These are phyloP conservation scores for Emmonsiellopsis sp. DNA, from an alignment of 2,329 filamentous ascomycete species.

Conservation along the genomic window DNA sequence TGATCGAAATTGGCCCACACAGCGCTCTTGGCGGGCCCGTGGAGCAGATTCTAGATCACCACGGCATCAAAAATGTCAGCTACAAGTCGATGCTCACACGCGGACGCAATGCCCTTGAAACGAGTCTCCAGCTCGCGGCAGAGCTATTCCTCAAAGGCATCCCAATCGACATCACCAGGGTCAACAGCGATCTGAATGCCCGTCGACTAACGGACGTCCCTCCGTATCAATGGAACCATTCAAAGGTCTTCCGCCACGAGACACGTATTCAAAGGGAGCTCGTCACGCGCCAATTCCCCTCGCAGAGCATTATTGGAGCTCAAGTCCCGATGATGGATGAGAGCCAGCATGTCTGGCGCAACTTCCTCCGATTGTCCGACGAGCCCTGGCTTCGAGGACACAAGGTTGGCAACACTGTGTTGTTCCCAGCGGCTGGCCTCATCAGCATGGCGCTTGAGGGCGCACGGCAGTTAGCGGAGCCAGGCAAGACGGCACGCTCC, in stretches of 20 bases:
- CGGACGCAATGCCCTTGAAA: slow-evolving; percentile 3
- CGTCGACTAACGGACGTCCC: slow-evolving; percentile 7
- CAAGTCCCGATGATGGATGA: background rate
- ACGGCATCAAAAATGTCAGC: background rate
- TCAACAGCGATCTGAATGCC: background rate
- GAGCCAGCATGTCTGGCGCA: slow-evolving; percentile 4
- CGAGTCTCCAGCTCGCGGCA: background rate
- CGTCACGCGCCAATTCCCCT: background rate
- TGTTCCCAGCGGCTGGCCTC: background rate
- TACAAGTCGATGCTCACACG: slow-evolving; percentile 7
- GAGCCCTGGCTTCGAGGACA: slow-evolving; percentile 5
- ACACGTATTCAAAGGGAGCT: background rate
- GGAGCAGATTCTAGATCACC: slow-evolving; percentile 5
- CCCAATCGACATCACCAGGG: slow-evolving; percentile 1
- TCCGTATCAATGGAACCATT: slow-evolving; percentile 11
- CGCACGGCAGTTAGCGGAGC: background rate
- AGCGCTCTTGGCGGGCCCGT: slow-evolving; percentile 10
- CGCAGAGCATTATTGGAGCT: slow-evolving; percentile 1
- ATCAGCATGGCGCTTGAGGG: slow-evolving; percentile 6
- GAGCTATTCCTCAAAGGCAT: background rate
- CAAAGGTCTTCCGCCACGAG: background rate
- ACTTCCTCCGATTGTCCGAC: background rate
- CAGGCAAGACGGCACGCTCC: background rate
- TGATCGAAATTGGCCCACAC: slow-evolving; percentile 17
- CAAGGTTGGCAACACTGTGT: background rate